Evolutionary conservation across 2,329 filamentous ascomycete genomes (phyloP).

Genomic region (Aureobasidium musti): DNA sequence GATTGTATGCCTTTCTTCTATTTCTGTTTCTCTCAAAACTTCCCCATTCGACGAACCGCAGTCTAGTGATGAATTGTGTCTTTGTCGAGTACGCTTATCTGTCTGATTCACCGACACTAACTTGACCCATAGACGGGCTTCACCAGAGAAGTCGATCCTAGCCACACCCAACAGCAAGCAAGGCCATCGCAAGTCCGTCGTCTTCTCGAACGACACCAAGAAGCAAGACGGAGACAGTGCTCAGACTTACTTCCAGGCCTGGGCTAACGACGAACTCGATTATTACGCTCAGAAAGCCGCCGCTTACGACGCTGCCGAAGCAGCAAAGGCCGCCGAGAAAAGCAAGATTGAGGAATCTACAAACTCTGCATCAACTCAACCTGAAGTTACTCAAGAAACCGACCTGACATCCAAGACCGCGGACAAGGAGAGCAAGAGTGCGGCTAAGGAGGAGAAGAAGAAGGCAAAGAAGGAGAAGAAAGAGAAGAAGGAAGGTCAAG

Average conservation of each 20-base stretch:
- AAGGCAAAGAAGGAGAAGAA: constrained; percentile 39
- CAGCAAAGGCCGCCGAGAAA: constrained; percentile 34
- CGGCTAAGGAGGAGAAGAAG: constrained; percentile 30
- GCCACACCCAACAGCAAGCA: constrained; percentile 32
- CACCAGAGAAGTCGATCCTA: constrained; percentile 27
- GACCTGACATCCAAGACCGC: constrained; percentile 27
- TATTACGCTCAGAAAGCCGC: constrained; percentile 26
- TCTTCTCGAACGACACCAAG: constrained; percentile 66
- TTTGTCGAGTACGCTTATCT: not conserved
- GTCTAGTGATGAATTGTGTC: not conserved
- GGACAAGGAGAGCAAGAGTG: constrained; percentile 39
- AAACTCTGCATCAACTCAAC: not conserved
- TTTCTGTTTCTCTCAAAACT: not conserved
- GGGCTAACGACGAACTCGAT: constrained; percentile 43
- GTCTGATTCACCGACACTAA: not conserved
- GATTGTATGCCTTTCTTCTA: not conserved
- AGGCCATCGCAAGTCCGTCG: constrained; percentile 58
- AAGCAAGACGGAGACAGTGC: constrained; percentile 57
- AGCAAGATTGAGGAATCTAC: not conserved
- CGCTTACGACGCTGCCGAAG: constrained; percentile 34
- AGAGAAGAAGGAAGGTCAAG: constrained; percentile 37
- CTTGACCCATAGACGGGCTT: constrained; percentile 2
- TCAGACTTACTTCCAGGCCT: constrained; percentile 55
- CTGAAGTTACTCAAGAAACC: not conserved
- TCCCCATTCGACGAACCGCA: not conserved